Percentiles rank a stretch among this genome's conserved stretches.
Conservation (phyloP, 805 yeast species). For the Scheffersomyces stipitis region DNA sequence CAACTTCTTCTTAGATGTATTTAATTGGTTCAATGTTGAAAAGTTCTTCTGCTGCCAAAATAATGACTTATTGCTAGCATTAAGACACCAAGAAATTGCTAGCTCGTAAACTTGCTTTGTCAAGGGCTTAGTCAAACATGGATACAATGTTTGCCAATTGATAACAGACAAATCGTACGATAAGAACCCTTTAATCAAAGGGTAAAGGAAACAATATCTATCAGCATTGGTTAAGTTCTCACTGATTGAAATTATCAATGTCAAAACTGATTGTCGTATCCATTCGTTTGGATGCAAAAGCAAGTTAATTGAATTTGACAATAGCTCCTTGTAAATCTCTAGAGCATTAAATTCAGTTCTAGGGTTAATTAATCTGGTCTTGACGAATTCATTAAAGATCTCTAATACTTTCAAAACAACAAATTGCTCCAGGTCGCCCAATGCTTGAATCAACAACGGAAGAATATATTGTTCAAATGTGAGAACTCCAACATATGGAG, state of each 20-base stretch:
- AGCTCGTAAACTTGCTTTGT: slow-evolving; percentile 63
- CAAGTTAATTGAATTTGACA: slow-evolving; percentile 46
- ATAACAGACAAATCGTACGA: slow-evolving; percentile 73
- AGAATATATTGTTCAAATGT: slow-evolving; percentile 84
- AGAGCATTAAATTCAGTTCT: slow-evolving; percentile 36
- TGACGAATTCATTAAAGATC: slow-evolving; percentile 34
- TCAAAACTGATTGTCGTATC: slow-evolving; percentile 69
- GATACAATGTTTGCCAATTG: slow-evolving; percentile 62
- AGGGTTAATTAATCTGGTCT: slow-evolving; percentile 32
- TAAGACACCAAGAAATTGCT: slow-evolving; percentile 69
- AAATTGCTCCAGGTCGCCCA: slow-evolving; percentile 80
- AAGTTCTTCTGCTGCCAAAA: slow-evolving; percentile 66
- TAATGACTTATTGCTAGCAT: slow-evolving; percentile 57
- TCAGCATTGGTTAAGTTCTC: slow-evolving; percentile 72
- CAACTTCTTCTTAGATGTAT: slow-evolving; percentile 16
- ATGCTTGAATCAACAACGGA: slow-evolving; percentile 80
- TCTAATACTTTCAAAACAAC: slow-evolving; percentile 70
- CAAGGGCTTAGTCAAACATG: slow-evolving; percentile 67
- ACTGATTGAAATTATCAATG: slow-evolving; percentile 61
- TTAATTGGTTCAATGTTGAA: slow-evolving; percentile 13
- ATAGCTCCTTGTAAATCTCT: slow-evolving; percentile 36
- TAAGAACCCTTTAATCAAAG: slow-evolving; percentile 73
- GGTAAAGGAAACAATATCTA: slow-evolving; percentile 77
- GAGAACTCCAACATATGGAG: slow-evolving; percentile 77
- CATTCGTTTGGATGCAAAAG: slow-evolving; percentile 84